Evolutionary conservation across 1,284 basidiomycete species (phyloP).

Genomic region (Gomphus bonarii): DNA sequence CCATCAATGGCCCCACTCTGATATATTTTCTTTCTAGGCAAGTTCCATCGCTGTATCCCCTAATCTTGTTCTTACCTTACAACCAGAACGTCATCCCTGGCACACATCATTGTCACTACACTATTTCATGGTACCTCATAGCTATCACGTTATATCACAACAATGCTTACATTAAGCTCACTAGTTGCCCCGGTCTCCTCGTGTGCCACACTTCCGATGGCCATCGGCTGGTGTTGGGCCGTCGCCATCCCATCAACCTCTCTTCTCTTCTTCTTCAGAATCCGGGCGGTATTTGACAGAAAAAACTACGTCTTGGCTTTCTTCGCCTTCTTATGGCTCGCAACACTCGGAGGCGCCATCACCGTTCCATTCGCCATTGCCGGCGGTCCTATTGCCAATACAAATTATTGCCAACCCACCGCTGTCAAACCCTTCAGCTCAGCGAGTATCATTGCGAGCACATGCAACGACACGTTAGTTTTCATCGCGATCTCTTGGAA

Average conservation of each 20-base stretch:
- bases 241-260: constrained; percentile 21
- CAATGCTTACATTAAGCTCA: background rate
- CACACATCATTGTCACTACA: background rate
- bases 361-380: constrained; percentile 18
- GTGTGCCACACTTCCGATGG: constrained; percentile 10
- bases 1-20: constrained; percentile 8
- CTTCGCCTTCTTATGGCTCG: constrained; percentile 25
- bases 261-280: constrained; percentile 27
- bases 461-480: constrained; percentile 21
- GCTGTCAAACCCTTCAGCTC: constrained; percentile 16
- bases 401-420: constrained; percentile 20
- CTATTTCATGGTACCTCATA: background rate
- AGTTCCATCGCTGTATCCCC: background rate
- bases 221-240: constrained; percentile 7
- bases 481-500: constrained; percentile 24
- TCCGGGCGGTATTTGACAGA: constrained; percentile 23
- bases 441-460: constrained; percentile 15
- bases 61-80: background rate
- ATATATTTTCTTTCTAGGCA: constrained; percentile 12
- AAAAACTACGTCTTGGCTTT: constrained; percentile 17
- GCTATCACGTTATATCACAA: background rate
- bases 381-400: constrained; percentile 20
- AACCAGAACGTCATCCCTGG: background rate
- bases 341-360: constrained; percentile 17
- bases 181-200: background rate